A percentile compares a stretch with the other conserved stretches of the same genome.
Conservation (phyloP, 108 stramenopile species). For the Phaeodactylum tricornutum region DNA sequence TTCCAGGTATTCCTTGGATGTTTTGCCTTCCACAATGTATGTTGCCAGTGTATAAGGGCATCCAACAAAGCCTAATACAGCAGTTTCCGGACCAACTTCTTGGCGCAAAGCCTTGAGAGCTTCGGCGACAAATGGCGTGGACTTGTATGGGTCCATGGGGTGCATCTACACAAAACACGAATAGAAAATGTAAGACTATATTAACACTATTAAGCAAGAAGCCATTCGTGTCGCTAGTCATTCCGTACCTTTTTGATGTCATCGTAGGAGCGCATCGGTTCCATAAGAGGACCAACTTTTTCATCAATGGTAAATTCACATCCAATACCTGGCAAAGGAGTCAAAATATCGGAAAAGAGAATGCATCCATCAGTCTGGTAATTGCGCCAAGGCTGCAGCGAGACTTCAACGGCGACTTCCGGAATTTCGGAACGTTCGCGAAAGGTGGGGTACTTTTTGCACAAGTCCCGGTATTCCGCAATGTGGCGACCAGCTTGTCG, state of each 20-base stretch:
- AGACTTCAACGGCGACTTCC: conserved; percentile 96
- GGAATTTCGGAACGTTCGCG: conserved; percentile 92
- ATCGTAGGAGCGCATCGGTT: conserved; percentile 68
- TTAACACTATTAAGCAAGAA: neutral
- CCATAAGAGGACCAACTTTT: conserved; percentile 72
- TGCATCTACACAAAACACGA: conserved; percentile 42
- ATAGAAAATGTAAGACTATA: neutral
- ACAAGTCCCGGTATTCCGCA: conserved; percentile 90
- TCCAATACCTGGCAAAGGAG: conserved; percentile 95
- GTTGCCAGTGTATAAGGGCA: conserved; percentile 98
- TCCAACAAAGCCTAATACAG: conserved; percentile 97
- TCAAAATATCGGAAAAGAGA: conserved; percentile 96
- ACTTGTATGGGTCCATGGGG: conserved; percentile 67
- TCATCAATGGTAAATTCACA: conserved; percentile 94
- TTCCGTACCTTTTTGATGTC: conserved; percentile 50
- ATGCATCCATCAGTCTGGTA: conserved; percentile 97
- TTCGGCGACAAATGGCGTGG: conserved; percentile 87
- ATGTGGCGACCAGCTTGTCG: conserved; percentile 99
- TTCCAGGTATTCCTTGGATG: conserved; percentile 86
- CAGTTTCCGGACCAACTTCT: conserved; percentile 81
- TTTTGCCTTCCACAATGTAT: conserved; percentile 96
- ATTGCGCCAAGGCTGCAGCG: conserved; percentile 92
- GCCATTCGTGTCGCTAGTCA: neutral
- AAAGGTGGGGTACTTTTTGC: conserved; percentile 93
- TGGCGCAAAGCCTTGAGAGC: conserved; percentile 77